phyloP scores from a whole-genome alignment of 2,329 filamentous ascomycete genomes.

The Calonectria hawksworthii region DNA sequence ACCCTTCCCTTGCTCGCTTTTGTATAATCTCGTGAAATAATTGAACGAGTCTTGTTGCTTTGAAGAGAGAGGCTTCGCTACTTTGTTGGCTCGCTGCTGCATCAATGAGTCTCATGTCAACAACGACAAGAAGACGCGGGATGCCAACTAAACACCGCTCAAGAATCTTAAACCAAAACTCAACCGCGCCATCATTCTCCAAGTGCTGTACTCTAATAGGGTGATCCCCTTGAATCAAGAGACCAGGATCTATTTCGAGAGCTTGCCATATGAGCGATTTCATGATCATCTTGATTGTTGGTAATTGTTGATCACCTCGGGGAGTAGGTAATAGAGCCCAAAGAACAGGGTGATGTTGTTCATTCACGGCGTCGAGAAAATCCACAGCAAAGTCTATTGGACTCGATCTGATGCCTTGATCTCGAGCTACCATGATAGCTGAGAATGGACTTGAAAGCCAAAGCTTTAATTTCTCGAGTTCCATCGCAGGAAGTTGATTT shows the following conservation, averaged over 20 bases:
- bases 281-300: background rate
- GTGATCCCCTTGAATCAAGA: background rate
- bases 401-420: background rate
- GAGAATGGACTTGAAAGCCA: background rate
- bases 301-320: background rate
- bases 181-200: background rate
- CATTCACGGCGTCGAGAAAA: background rate
- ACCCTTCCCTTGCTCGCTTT: background rate
- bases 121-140: background rate
- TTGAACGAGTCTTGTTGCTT: background rate
- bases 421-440: background rate
- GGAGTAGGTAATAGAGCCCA: background rate
- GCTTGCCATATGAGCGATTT: background rate
- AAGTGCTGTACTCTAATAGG: background rate
- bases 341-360: background rate
- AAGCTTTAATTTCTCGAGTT: background rate
- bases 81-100: background rate
- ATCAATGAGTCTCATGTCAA: constrained; percentile 5
- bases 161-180: constrained; percentile 10
- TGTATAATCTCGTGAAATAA: background rate
- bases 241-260: background rate
- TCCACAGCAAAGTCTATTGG: background rate
- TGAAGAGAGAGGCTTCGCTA: background rate
- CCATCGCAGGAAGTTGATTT: background rate
- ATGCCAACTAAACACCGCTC: background rate